Percentiles rank a stretch among this genome's conserved stretches.
These are phyloP conservation scores for Quercus gilva DNA, from an alignment of 306 rosid genomes.

Conservation along the genomic window DNA sequence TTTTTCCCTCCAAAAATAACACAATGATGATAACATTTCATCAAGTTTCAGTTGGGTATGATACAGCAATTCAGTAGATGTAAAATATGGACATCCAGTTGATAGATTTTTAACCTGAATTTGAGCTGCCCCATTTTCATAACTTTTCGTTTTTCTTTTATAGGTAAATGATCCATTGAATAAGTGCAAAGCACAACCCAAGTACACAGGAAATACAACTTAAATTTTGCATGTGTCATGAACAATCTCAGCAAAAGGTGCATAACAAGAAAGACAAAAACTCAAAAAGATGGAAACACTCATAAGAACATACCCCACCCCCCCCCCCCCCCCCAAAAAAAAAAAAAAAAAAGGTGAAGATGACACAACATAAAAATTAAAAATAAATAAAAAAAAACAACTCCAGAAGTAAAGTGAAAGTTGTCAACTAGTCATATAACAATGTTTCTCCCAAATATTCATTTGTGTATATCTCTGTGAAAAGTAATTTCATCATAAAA, in stretches of 20 bases:
- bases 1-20: background rate
- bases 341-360: background rate
- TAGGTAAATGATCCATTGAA: too few relatives aligned
- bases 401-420: background rate
- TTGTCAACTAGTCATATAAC: background rate
- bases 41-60: background rate
- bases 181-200: too few relatives aligned
- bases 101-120: background rate
- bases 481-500: too few relatives aligned
- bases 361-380: background rate
- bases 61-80: background rate
- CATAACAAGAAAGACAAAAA: background rate
- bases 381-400: too few relatives aligned
- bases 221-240: background rate
- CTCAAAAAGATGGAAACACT: background rate
- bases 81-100: background rate
- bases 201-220: too few relatives aligned
- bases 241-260: background rate
- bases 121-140: background rate
- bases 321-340: too few relatives aligned
- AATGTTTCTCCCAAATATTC: background rate
- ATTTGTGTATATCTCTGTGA: too few relatives aligned
- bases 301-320: background rate
- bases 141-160: too few relatives aligned
- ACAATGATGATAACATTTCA: background rate